These are phyloP conservation scores for Cymbidium sinense DNA, from an alignment of 106 monocot genomes.

Conservation along the genomic window DNA sequence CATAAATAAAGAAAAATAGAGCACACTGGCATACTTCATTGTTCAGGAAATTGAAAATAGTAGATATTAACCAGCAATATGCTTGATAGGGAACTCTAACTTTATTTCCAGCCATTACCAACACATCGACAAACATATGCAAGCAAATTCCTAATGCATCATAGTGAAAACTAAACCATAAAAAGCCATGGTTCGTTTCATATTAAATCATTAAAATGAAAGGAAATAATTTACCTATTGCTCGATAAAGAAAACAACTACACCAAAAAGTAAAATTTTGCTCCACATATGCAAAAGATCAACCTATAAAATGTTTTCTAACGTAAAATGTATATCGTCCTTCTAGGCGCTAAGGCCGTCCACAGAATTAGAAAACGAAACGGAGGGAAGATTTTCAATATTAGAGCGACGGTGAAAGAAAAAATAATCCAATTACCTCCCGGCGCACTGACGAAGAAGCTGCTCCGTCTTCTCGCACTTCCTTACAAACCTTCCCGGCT, in stretches of 20 bases:
- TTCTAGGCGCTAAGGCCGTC: neutral
- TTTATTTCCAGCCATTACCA: neutral
- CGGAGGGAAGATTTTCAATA: no score
- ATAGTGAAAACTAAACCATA: no score
- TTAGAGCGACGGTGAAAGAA: neutral
- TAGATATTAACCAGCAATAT: no score
- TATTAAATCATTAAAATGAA: no score
- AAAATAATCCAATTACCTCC: slow-evolving; percentile 12
- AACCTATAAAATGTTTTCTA: neutral
- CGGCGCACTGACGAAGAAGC: slow-evolving; percentile 15
- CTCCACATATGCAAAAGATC: neutral
- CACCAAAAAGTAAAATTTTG: no score
- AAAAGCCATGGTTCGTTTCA: no score
- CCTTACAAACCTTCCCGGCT: slow-evolving; percentile 22
- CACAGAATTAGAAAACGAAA: neutral
- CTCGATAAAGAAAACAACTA: no score
- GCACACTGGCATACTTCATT: no score
- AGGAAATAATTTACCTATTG: no score
- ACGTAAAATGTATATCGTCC: neutral
- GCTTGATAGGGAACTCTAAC: no score
- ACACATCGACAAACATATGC: neutral
- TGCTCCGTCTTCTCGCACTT: slow-evolving; percentile 28
- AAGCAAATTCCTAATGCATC: neutral
- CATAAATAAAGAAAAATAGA: no score
- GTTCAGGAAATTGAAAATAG: neutral